Percentiles rank a stretch among this genome's conserved stretches.
These are phyloP conservation scores for Aquilaria malaccensis DNA, from an alignment of 345 rosid species.

Conservation along the genomic window DNA sequence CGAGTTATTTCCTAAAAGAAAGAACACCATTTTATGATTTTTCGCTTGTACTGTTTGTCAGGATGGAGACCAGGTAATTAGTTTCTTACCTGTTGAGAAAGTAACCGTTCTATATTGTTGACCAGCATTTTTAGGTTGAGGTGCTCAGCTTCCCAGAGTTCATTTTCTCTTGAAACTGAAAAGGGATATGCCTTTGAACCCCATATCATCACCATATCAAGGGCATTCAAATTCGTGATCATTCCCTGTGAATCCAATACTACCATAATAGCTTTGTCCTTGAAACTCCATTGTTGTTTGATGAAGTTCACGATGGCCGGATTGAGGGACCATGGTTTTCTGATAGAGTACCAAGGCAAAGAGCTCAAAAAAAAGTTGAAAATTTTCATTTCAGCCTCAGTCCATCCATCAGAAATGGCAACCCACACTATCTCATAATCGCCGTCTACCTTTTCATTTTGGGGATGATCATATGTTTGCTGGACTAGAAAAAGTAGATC, in stretches of 20 bases:
- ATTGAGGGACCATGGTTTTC: conserved; percentile 43
- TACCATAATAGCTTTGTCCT: conserved; percentile 41
- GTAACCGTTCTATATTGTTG: conserved; percentile 41
- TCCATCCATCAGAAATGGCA: conserved; percentile 57
- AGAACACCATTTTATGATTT: conserved; percentile 13
- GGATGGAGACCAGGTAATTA: conserved; percentile 1
- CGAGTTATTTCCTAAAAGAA: background rate
- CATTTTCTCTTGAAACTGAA: conserved; percentile 48
- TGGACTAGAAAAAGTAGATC: conserved; percentile 50
- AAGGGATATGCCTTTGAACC: conserved; percentile 70
- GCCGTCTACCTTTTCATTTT: conserved; percentile 24
- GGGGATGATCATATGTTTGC: conserved; percentile 44
- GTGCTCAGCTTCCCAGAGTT: conserved; percentile 57
- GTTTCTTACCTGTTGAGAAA: conserved; percentile 43
- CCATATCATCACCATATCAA: conserved; percentile 74
- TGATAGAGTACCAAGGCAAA: conserved; percentile 59
- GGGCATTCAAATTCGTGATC: conserved; percentile 47
- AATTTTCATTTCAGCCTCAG: conserved; percentile 29
- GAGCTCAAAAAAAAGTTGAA: conserved; percentile 37
- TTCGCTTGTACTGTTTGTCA: conserved; percentile 37
- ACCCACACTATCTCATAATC: conserved; percentile 55
- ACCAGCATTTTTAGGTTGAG: conserved; percentile 50
- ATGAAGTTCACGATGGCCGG: conserved; percentile 39
- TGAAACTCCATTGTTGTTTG: conserved; percentile 46
- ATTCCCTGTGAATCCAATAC: conserved; percentile 51